Conservation (phyloP, 2,329 filamentous ascomycete species). For the Periconia sp. region DNA sequence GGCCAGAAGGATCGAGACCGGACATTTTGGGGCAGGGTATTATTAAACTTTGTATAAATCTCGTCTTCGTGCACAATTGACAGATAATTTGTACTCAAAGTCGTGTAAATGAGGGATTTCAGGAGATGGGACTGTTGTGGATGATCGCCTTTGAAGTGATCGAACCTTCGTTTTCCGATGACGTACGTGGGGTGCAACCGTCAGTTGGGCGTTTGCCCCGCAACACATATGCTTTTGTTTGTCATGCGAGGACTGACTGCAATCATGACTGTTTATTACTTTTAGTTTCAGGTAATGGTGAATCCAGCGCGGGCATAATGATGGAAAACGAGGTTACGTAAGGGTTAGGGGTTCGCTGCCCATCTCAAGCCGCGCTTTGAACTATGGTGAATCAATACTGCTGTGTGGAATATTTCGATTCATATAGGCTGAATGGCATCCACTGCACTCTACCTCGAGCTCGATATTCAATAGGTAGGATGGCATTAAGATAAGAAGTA, state of each 20-base stretch:
- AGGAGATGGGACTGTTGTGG: constrained; percentile 1
- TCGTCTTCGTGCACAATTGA: not conserved
- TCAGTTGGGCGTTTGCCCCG: constrained; percentile 25
- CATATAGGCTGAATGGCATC: too few species aligned
- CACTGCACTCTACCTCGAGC: too few species aligned
- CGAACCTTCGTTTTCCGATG: constrained; percentile 24
- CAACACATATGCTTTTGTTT: constrained; percentile 5
- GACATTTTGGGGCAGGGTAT: constrained; percentile 35
- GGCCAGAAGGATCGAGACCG: constrained; percentile 47
- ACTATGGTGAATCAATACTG: too few species aligned
- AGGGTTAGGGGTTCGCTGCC: not conserved
- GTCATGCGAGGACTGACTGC: constrained; percentile 13
- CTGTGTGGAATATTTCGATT: too few species aligned
- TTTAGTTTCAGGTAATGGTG: constrained; percentile 11
- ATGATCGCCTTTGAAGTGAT: constrained; percentile 11
- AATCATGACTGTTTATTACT: constrained; percentile 2
- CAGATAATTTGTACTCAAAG: not conserved
- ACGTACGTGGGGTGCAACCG: constrained; percentile 37
- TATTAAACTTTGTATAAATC: constrained; percentile 2
- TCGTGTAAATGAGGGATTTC: not conserved
- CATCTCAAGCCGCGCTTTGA: too few species aligned
- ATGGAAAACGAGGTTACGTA: too few species aligned
- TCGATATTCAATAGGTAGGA: too few species aligned
- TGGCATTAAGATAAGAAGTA: not conserved
- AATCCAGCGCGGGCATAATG: not conserved